Evolutionary conservation across 1,139 yeast genomes (phyloP), one percentile per base, ranked within the genome.

Genomic region (Sugiyamaella xylanicola): DNA sequence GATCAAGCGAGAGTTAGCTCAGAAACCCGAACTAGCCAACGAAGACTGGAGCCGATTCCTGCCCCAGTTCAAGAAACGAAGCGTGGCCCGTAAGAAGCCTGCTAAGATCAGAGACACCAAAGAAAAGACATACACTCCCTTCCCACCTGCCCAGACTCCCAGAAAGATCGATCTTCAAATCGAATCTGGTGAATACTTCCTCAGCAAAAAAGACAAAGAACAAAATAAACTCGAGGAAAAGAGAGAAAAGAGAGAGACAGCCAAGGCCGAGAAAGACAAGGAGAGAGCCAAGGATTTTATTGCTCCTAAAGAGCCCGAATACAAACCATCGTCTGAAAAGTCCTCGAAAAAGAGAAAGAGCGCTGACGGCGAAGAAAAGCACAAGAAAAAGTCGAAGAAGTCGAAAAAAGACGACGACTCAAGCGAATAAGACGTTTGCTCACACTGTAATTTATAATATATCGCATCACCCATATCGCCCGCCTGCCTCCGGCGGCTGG

Each of bases 91-190:
- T 70, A 89, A 88, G 86, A 86, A 85, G 78, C 88, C 93, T 61
- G 85, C 83, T 77, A 81, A 81, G 72, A 73, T 77, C 61, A 74
- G 73, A 61, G 80, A 77, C 58, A 75, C 69, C 41, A 67, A 81
- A 76, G 65, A 87, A 87, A 90, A 85, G 75, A 86, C 83, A 2
- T 93, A 93, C 81, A 93, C 99, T 32, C 99, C 99, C 69, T 95
- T 95, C 91, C 99, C 99, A 74, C 99, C 99, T 64, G 89, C 90
- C 57, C 99, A 90, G 75, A 82, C 83, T 64, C 99, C 98, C 69
- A 86, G 99, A 79, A 92, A 93, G 87, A 80, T 95, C 73, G 99
- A 95, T 82, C 77, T 92, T 71, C 96, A 92, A 76, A 91, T 95
- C 74, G 99, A 93, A 75, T 86, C 95, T 77, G 99, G 99, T 82